Conservation (phyloP, 2,329 filamentous ascomycete genomes). For the Sporothrix brunneoviolacea region DNA sequence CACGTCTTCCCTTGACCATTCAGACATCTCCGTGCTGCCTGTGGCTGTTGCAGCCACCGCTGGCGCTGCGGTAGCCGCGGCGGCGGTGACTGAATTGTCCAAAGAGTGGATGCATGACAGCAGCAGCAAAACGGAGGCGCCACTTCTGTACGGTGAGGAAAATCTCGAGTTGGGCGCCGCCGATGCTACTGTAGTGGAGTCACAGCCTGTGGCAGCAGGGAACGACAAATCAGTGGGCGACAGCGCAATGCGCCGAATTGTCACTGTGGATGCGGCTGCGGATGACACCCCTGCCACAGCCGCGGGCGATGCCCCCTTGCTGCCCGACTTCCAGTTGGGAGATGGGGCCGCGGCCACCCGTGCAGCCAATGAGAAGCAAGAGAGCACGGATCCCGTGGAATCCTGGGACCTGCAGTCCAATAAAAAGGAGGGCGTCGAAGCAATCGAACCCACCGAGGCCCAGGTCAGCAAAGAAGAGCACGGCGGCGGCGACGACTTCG, state of each 20-base stretch:
- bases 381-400: not conserved
- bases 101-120: not conserved
- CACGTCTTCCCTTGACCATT: too few species aligned
- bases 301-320: not conserved
- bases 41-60: not conserved
- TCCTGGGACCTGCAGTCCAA: not conserved
- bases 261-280: not conserved
- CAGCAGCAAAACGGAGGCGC: too few species aligned
- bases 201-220: not conserved
- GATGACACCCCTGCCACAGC: not conserved
- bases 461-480: not conserved
- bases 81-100: not conserved
- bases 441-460: not conserved
- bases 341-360: not conserved
- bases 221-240: not conserved
- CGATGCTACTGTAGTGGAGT: not conserved
- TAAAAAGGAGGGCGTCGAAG: not conserved
- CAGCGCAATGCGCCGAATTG: not conserved
- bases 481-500: not conserved
- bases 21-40: not conserved
- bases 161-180: not conserved
- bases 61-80: conserved; percentile 1
- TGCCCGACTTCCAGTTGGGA: too few species aligned
- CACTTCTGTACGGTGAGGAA: not conserved
- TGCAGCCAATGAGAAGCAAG: conserved; percentile 2